Evolutionary conservation across 257 asterid genomes (phyloP).

Genomic region (Fraxinus cuspidata): DNA sequence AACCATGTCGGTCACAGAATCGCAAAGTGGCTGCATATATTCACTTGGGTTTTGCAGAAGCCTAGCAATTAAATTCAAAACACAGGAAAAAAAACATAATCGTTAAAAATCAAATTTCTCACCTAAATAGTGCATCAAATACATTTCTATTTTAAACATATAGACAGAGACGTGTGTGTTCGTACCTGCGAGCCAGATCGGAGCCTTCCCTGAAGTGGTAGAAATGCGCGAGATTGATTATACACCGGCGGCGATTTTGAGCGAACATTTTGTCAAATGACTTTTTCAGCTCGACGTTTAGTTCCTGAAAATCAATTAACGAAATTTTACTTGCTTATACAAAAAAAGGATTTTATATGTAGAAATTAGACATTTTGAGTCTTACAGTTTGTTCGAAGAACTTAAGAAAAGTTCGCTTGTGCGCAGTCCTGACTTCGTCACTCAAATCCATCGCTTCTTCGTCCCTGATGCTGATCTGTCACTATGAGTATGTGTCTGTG

Average conservation of each 20-base stretch:
- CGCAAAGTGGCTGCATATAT: slow-evolving; percentile 87
- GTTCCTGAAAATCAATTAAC: slow-evolving; percentile 50
- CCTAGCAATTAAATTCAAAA: slow-evolving; percentile 44
- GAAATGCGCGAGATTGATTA: slow-evolving; percentile 75
- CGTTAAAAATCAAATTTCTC: not conserved
- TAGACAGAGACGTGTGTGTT: not conserved
- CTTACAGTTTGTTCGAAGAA: slow-evolving; percentile 85
- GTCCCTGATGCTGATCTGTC: slow-evolving; percentile 11
- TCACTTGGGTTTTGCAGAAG: slow-evolving; percentile 87
- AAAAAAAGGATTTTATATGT: not conserved
- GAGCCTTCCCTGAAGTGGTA: slow-evolving; percentile 80
- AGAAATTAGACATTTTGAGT: not conserved
- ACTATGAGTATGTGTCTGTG: slow-evolving; percentile 6
- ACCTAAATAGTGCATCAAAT: not conserved
- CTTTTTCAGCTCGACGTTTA: slow-evolving; percentile 54
- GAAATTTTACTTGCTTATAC: not conserved
- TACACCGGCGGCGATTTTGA: slow-evolving; percentile 74
- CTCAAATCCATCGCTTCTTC: slow-evolving; percentile 73
- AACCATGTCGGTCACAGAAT: slow-evolving; percentile 77
- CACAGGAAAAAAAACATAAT: slow-evolving; percentile 14
- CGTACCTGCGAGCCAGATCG: slow-evolving; percentile 84
- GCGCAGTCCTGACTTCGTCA: slow-evolving; percentile 79
- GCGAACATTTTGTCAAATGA: slow-evolving; percentile 62
- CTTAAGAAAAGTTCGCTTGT: slow-evolving; percentile 79
- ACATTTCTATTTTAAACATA: not conserved